Evolutionary conservation across 108 stramenopile species (phyloP).

Genomic region (Nannochloropsis gaditana): DNA sequence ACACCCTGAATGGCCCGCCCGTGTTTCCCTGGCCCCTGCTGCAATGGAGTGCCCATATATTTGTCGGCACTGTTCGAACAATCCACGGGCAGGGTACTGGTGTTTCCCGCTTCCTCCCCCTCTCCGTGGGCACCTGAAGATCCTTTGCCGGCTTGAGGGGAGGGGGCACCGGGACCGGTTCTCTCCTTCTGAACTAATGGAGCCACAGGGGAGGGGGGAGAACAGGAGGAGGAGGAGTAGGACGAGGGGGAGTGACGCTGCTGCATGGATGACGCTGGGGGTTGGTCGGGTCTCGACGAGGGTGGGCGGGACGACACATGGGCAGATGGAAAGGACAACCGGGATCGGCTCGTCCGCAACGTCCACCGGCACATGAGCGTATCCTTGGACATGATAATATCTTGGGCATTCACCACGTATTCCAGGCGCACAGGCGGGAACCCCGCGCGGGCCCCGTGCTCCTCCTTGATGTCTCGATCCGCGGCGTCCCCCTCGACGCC

Average conservation of each 20-base stretch:
- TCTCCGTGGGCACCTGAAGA: background rate
- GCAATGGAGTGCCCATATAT: background rate
- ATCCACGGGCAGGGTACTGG: background rate
- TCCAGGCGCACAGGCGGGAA: background rate
- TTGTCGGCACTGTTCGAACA: background rate
- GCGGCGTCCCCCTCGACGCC: background rate
- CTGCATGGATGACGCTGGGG: background rate
- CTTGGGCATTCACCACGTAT: background rate
- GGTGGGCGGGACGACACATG: background rate
- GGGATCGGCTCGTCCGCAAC: slow-evolving; percentile 66
- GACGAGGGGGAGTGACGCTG: background rate
- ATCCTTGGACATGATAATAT: background rate
- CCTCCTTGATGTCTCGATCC: background rate
- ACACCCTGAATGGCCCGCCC: background rate
- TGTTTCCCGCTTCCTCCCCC: background rate
- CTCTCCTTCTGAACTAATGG: too few species aligned
- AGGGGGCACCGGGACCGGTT: background rate
- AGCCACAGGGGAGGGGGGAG: background rate
- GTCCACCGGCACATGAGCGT: slow-evolving; percentile 89
- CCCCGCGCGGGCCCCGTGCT: background rate
- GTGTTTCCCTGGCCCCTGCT: background rate
- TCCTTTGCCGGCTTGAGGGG: background rate
- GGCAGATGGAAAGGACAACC: background rate
- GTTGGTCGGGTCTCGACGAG: too few species aligned
- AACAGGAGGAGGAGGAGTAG: background rate